A percentile compares a stretch with the other conserved stretches of the same genome.
Conservation (phyloP, 129 eudicot species). For the Helianthus tuberosus region DNA sequence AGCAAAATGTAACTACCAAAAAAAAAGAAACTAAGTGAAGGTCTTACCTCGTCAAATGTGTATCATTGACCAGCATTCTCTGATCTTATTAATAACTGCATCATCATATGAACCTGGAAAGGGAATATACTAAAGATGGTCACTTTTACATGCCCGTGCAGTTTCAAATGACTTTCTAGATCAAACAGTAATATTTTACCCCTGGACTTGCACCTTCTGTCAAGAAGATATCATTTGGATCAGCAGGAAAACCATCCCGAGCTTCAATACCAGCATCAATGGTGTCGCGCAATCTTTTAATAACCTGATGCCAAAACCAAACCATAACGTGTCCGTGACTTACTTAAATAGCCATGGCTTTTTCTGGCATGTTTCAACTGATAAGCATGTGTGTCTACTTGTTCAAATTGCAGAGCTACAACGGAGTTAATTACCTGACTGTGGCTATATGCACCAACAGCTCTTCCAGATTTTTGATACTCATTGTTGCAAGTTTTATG, state of each 20-base stretch:
- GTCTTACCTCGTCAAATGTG: too few species aligned
- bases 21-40: too few species aligned
- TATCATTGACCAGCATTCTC: constrained; percentile 59
- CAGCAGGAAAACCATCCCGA: constrained; percentile 62
- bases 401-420: not conserved
- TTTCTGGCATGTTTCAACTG: too few species aligned
- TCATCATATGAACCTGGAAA: constrained; percentile 95
- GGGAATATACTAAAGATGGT: not conserved
- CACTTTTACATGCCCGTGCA: not conserved
- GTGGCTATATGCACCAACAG: constrained; percentile 98
- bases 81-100: constrained; percentile 84
- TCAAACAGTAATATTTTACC: constrained; percentile 28
- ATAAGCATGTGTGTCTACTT: not conserved
- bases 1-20: too few species aligned
- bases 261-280: too few species aligned
- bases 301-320: constrained; percentile 4
- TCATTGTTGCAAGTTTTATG: constrained; percentile 68
- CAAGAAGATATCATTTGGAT: constrained; percentile 87
- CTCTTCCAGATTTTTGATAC: constrained; percentile 92
- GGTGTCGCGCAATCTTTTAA: too few species aligned
- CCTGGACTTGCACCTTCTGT: constrained; percentile 98
- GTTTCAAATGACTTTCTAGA: not conserved
- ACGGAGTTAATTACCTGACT: constrained; percentile 62
- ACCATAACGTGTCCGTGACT: constrained; percentile 26
- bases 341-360: not conserved